Evolutionary conservation across 805 yeast genomes (phyloP), one percentile per base, ranked within the genome.

Genomic region (Dipodascus albidus): DNA sequence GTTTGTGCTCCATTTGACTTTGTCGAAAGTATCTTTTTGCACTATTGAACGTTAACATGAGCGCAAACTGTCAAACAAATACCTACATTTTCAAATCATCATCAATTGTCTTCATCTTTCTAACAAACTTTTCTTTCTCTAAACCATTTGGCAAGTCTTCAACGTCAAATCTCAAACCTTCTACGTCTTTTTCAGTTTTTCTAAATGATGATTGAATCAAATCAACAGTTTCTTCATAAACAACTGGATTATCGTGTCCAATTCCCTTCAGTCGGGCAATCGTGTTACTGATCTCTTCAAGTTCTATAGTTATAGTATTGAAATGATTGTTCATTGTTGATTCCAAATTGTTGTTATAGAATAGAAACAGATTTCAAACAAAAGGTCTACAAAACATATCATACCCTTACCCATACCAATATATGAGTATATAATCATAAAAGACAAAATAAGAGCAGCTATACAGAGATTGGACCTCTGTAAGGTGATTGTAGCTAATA

Each of bases 1-100:
- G 52, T 38, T 61, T 61, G 33, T 61, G 52, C 48, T 59, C 57
- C 3, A 60, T 48, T 52, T 59, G 63, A 2, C 63, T 62, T 38
- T 44, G 48, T 15, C 64, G 52, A 48, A 59, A 61, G 24, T 53
- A 35, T 27, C 38, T 47, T 47, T 50, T 52, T 1, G 57, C 55
- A 6, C 53, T 50, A 19, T 47, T 4, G 6, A 6, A 11, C 33
- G 9, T 27, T 27, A n/a, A n/a, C n/a, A n/a, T n/a, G n/a, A n/a
- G n/a, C n/a, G n/a, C n/a, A n/a, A n/a, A n/a, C n/a, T n/a, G n/a
- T n/a, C n/a, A n/a, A n/a, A n/a, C n/a, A n/a, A 9, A 31, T 9
- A 17, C 44, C 9, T 38, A 38, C 44, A 38, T 38, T 38, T 38
- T 38, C 17, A 38, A 17, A 14, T 38, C 44, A 4, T 38, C 14